phyloP scores from a whole-genome alignment of 148 eudicot species.

The Beta vulgaris region DNA sequence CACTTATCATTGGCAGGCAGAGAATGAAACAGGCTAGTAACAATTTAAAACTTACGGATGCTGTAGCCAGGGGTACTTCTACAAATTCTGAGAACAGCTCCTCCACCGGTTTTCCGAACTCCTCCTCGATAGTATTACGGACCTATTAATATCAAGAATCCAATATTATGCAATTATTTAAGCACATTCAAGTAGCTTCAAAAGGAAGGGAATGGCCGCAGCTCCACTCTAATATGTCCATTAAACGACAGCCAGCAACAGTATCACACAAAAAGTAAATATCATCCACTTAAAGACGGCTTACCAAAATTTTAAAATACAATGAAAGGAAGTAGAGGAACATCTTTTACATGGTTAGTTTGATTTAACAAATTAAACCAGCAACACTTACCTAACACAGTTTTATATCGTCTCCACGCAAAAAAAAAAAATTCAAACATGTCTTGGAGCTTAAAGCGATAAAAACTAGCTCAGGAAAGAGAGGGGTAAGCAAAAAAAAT shows the following conservation, averaged over 20 bases:
- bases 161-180: background rate
- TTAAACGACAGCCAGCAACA: too few relatives aligned
- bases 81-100: slow-evolving; percentile 67
- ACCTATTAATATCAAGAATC: slow-evolving; percentile 38
- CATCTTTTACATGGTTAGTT: background rate
- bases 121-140: slow-evolving; percentile 58
- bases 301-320: background rate
- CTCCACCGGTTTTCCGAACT: slow-evolving; percentile 70
- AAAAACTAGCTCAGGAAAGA: background rate
- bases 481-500: background rate
- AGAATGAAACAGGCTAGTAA: background rate
- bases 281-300: background rate
- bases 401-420: background rate
- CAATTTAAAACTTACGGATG: slow-evolving; percentile 65
- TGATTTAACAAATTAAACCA: background rate
- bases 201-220: too few relatives aligned
- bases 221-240: too few relatives aligned
- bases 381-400: background rate
- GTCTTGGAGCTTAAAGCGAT: background rate
- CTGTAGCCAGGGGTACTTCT: slow-evolving; percentile 77
- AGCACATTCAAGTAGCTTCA: background rate
- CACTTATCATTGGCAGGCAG: background rate
- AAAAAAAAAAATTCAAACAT: background rate
- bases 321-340: background rate
- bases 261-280: too few relatives aligned